A percentile compares a stretch with the other conserved stretches of the same genome.
Evolutionary conservation across 805 yeast genomes (phyloP).

Genomic region (Ogataea degrootiae): DNA sequence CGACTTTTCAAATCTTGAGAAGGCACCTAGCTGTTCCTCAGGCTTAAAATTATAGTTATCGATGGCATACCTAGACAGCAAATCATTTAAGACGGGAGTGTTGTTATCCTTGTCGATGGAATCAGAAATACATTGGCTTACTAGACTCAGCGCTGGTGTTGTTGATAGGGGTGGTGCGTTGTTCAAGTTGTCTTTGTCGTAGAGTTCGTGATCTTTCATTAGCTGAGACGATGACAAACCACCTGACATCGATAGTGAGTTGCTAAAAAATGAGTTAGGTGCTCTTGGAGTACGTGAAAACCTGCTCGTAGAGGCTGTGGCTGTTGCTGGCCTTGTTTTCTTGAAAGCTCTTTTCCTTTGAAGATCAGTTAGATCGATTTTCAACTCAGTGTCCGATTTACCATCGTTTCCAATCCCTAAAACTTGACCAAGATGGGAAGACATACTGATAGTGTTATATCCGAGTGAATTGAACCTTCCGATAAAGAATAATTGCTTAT

Average conservation of each 20-base stretch:
- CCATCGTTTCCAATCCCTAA: slow-evolving; percentile 17
- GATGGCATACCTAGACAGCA: slow-evolving; percentile 53
- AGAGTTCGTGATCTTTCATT: slow-evolving; percentile 15
- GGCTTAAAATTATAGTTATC: slow-evolving; percentile 61
- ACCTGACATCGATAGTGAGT: slow-evolving; percentile 4
- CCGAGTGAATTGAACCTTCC: not conserved
- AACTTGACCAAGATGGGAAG: slow-evolving; percentile 26
- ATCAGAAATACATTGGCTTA: slow-evolving; percentile 58
- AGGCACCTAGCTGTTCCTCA: slow-evolving; percentile 40
- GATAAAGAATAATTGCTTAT: too few relatives aligned
- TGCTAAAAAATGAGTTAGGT: slow-evolving; percentile 9
- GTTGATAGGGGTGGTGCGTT: slow-evolving; percentile 46
- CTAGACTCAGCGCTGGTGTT: slow-evolving; percentile 51
- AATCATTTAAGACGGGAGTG: slow-evolving; percentile 53
- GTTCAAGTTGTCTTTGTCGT: slow-evolving; percentile 31
- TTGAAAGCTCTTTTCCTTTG: slow-evolving; percentile 26
- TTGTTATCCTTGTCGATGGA: slow-evolving; percentile 54
- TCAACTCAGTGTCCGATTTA: slow-evolving; percentile 11
- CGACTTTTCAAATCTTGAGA: slow-evolving; percentile 74
- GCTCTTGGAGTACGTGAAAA: slow-evolving; percentile 3
- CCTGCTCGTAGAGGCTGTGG: not conserved
- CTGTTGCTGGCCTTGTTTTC: slow-evolving; percentile 10
- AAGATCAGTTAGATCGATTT: slow-evolving; percentile 20
- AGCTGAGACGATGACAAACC: slow-evolving; percentile 14
- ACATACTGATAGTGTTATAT: slow-evolving; percentile 15